These are phyloP conservation scores for Wickerhamiella australiensis DNA, from an alignment of 805 yeast species.

Conservation along the genomic window DNA sequence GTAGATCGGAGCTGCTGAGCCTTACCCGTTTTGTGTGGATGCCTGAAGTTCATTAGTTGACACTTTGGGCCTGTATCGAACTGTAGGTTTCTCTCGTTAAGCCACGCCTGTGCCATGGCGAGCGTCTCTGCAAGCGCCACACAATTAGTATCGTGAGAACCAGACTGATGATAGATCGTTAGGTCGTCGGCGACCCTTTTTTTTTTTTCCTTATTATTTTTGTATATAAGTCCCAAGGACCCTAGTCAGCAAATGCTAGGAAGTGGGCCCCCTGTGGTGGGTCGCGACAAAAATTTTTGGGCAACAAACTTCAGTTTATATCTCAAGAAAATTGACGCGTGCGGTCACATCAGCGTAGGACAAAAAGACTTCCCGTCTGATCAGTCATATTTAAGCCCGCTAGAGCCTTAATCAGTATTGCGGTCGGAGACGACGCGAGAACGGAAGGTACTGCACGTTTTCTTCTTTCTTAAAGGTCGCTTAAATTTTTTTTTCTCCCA, in stretches of 20 bases:
- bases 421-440: slow-evolving; percentile 6
- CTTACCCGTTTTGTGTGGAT: too few relatives aligned
- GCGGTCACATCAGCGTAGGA: neutral
- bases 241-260: too few relatives aligned
- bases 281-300: too few relatives aligned
- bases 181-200: neutral
- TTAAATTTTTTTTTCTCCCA: too few relatives aligned
- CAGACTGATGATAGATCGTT: neutral
- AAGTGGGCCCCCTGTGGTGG: too few relatives aligned
- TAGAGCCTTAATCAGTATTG: slow-evolving; percentile 3
- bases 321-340: neutral
- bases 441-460: slow-evolving; percentile 4
- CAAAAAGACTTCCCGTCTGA: neutral
- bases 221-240: too few relatives aligned
- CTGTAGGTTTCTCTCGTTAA: neutral
- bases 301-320: too few relatives aligned
- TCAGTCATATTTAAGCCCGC: neutral
- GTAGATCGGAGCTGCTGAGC: too few relatives aligned
- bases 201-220: too few relatives aligned
- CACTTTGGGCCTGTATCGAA: too few relatives aligned
- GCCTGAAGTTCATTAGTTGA: too few relatives aligned
- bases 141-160: neutral
- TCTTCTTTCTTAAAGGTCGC: neutral
- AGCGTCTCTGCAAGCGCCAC: neutral
- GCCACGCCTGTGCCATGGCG: neutral